Base-by-base conservation (phyloP, 2,329 filamentous ascomycete species). In the Didymella exigua region DNA sequence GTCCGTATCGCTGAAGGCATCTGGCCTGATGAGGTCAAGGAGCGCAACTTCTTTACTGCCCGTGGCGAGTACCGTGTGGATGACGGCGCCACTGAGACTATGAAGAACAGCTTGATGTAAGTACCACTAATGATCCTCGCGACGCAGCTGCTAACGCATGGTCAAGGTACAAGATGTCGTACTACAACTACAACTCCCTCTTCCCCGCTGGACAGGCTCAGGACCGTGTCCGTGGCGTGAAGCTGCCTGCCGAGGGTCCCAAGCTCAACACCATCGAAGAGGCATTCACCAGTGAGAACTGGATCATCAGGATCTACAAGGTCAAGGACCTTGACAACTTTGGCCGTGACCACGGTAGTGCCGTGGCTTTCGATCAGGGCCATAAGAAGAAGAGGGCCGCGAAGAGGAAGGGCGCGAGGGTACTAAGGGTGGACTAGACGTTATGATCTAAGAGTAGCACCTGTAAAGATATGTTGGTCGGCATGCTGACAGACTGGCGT, bases 231-330 rank as follows among this genome's bases (percentile, higher is more conserved):
- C 92, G 95, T 72, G 87, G 88, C 62, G 84, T 85, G 31, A 86
- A 85, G 57, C 80, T 98, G 46, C 96, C 95, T n/a, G 86, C 91
- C 11, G 84, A 92, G 64, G 89, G 91, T 1, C 95, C 95, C 8
- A 85, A 89, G 58, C 87, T 99, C 55, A 91, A 89, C 77, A 95
- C 89, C 4, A 78, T 99, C 41, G 95, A 99, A 75, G 95, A 99
- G 79, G 95, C 95, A 9, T 99, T 96, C 76, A 99, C 96, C 50
- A 96, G 91, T 71, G 95, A 99, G 82, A 99, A 99, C 84, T 99
- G 95, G 95, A 99, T 99, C 76, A 98, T 99, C 74, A 86, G 95
- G 62, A 97, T 99, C 72, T 99, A 97, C 84, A 99, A 99, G 84
- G 95, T 99, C 79, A 99, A 99, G 82, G 93, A 96, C 69, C 87